phyloP scores from a whole-genome alignment of 805 yeast genomes.

The Saturnispora zaruensis region DNA sequence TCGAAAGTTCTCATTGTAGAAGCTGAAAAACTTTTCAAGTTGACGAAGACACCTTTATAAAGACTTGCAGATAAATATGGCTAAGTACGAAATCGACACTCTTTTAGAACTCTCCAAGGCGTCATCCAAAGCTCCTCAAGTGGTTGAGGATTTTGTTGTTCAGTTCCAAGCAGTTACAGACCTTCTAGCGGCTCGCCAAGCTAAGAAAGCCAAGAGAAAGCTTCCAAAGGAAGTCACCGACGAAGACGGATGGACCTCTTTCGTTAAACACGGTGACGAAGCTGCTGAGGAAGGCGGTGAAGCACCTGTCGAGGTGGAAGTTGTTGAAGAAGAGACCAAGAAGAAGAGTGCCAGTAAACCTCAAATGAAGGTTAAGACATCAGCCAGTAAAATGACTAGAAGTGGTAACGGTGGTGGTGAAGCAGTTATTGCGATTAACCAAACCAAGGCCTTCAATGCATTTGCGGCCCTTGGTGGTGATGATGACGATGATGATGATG shows the following conservation, averaged over 20 bases:
- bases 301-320: conserved; percentile 30
- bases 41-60: not conserved
- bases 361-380: conserved; percentile 53
- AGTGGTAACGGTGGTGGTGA: conserved; percentile 62
- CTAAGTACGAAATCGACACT: conserved; percentile 5
- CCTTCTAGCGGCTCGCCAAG: conserved; percentile 6
- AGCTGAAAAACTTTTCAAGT: not conserved
- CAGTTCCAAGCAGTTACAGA: conserved; percentile 6
- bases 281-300: conserved; percentile 39
- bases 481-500: conserved; percentile 31
- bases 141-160: conserved; percentile 2
- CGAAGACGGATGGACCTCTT: conserved; percentile 79
- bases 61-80: not conserved
- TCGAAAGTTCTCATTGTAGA: not conserved
- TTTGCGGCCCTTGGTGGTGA: conserved; percentile 66
- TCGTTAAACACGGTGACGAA: conserved; percentile 29
- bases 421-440: conserved; percentile 52
- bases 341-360: conserved; percentile 35
- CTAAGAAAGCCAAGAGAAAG: conserved; percentile 20
- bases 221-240: conserved; percentile 47
- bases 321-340: conserved; percentile 30
- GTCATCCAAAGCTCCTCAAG: conserved; percentile 2
- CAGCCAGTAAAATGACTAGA: conserved; percentile 65
- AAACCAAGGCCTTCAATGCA: conserved; percentile 63
- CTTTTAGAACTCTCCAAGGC: conserved; percentile 2